These are phyloP conservation scores for Linum lewisii DNA, from an alignment of 345 rosid species.

Conservation along the genomic window DNA sequence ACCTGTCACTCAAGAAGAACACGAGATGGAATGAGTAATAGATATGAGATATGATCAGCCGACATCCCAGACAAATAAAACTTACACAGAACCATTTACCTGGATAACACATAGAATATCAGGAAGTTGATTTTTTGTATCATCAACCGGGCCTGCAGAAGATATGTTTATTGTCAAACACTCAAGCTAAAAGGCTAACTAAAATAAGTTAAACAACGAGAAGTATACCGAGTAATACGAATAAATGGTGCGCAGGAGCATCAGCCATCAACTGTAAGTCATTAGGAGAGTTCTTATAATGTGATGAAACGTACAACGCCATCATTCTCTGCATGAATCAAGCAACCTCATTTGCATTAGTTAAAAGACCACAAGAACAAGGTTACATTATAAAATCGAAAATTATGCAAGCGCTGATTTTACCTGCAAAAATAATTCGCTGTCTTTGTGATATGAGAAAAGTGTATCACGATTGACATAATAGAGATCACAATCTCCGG, in stretches of 20 bases:
- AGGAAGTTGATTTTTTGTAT: slow-evolving; percentile 69
- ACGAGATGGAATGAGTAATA: neutral
- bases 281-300: slow-evolving; percentile 96
- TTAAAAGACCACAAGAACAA: slow-evolving; percentile 19
- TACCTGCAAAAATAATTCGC: slow-evolving; percentile 61
- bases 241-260: slow-evolving; percentile 99
- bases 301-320: slow-evolving; percentile 93
- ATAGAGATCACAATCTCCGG: slow-evolving; percentile 77
- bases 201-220: slow-evolving; percentile 11
- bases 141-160: slow-evolving; percentile 84
- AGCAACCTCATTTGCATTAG: slow-evolving; percentile 12
- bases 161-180: slow-evolving; percentile 12
- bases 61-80: neutral
- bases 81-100: slow-evolving; percentile 30
- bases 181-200: slow-evolving; percentile 1
- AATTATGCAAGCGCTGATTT: slow-evolving; percentile 27
- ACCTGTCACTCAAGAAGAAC: slow-evolving; percentile 34
- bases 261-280: slow-evolving; percentile 95
- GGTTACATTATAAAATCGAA: neutral
- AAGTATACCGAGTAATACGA: slow-evolving; percentile 70
- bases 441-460: slow-evolving; percentile 88
- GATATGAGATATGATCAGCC: no score
- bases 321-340: slow-evolving; percentile 71
- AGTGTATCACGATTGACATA: slow-evolving; percentile 89
- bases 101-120: slow-evolving; percentile 93